Evolutionary conservation across 257 asterid species (phyloP), one percentile per base, ranked within the genome.

Genomic region (Rauvolfia tetraphylla): DNA sequence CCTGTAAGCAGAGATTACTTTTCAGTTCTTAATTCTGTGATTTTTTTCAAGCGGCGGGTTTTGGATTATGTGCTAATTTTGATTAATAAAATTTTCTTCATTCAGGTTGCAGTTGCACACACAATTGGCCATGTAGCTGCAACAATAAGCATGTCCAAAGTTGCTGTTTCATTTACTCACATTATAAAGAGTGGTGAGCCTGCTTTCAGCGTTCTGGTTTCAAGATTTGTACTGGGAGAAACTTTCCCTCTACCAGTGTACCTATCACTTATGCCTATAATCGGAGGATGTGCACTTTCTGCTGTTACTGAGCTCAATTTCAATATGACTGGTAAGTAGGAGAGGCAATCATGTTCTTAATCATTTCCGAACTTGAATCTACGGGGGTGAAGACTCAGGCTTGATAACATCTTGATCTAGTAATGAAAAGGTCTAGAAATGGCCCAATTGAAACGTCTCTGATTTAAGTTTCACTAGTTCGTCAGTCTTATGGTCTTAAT

Each of bases 101-200:
- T 85, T 82, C 80, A 92, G 98, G 98, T 94, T 80, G 97, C 98
- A 38, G 88, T 94, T 75, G 98, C 98, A 33, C 98, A 94, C 78
- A 94, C 97, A 78, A 94, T 94, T 87, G 98, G 98, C 78, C 98
- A 94, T 83, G 98, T 94, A 36, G 97, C 97, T 13, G 98, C 98
- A 57, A 94, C 97, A 0, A 97, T 94, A 78, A 94, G 98, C 78
- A 94, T 94, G 98, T 94, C 98, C n/a, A 94, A 94, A 88, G 98
- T 94, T 79, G 97, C 98, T 5, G 98, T 94, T 75, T 94, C 98
- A 20, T 94, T 94, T 81, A 94, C 98, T 17, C 97, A 94, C 78
- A 94, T 94, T 74, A 94, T 94, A 89, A 94, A 94, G 87, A 94
- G 97, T 79, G 93, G 96, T 33, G 97, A 94, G 72, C 98, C 98